Evolutionary conservation across 306 rosid genomes (phyloP).

Genomic region (Vigna unguiculata): DNA sequence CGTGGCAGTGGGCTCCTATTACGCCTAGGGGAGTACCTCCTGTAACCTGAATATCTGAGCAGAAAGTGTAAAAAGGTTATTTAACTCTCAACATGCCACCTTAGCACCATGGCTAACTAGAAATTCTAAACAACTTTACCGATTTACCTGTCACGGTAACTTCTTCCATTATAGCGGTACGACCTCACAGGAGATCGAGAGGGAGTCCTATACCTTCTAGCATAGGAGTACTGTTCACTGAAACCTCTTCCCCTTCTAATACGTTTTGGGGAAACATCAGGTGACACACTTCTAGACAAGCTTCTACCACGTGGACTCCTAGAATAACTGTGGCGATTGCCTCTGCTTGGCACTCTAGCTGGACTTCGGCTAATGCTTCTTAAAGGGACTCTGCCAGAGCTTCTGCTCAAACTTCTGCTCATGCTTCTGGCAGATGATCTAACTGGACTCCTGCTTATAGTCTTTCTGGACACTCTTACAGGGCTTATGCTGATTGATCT

Average conservation of each 20-base stretch:
- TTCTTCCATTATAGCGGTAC: conserved; percentile 86
- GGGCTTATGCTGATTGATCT: conserved; percentile 77
- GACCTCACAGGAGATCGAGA: conserved; percentile 89
- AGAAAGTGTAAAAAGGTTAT: conserved; percentile 12
- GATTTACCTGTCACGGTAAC: conserved; percentile 69
- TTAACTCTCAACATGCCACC: conserved; percentile 16
- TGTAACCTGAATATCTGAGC: conserved; percentile 74
- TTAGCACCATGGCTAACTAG: not conserved
- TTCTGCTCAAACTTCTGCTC: conserved; percentile 50
- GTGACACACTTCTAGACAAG: conserved; percentile 87
- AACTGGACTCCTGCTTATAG: conserved; percentile 77
- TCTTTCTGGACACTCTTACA: conserved; percentile 59
- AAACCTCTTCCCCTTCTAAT: conserved; percentile 97
- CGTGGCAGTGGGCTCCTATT: conserved; percentile 91
- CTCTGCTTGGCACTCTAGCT: conserved; percentile 61
- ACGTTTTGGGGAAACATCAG: conserved; percentile 87
- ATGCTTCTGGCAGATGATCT: conserved; percentile 61
- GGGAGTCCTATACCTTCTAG: conserved; percentile 92
- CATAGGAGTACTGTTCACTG: conserved; percentile 92
- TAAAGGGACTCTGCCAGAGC: conserved; percentile 75
- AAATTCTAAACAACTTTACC: not conserved
- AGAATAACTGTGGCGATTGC: conserved; percentile 76
- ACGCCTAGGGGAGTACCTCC: conserved; percentile 95
- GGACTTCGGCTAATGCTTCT: conserved; percentile 81
- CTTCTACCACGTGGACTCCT: conserved; percentile 84